Evolutionary conservation across 371 early-diverging fungal species (phyloP).

Genomic region (Phascolomyces articulosus): DNA sequence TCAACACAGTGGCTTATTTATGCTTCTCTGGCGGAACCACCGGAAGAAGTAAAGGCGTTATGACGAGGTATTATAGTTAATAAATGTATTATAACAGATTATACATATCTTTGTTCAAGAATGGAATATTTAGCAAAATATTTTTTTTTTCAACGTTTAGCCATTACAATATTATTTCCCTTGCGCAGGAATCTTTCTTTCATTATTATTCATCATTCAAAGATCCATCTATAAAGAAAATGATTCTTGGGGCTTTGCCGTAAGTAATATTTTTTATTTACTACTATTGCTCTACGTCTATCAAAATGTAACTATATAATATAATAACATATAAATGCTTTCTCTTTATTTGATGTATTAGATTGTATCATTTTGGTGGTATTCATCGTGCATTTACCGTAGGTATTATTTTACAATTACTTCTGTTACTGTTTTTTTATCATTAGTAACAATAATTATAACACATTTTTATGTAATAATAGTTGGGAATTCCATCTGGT

Average conservation of each 20-base stretch:
- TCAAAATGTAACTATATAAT: neutral
- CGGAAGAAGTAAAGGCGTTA: slow-evolving; percentile 24
- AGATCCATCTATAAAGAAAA: no score
- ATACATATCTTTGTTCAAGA: no score
- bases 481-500: neutral
- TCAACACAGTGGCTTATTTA: slow-evolving; percentile 11
- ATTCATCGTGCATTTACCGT: neutral
- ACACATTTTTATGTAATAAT: no score
- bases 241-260: no score
- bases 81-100: no score
- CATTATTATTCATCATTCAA: neutral
- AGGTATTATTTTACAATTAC: neutral
- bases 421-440: no score
- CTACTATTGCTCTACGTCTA: no score
- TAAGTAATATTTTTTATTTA: no score
- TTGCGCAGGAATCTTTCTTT: neutral
- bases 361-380: slow-evolving; percentile 10
- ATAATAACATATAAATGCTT: no score
- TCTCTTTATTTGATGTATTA: no score
- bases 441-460: neutral
- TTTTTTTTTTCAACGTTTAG: neutral
- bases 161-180: slow-evolving; percentile 15
- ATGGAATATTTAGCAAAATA: no score
- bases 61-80: slow-evolving; percentile 12
- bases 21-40: slow-evolving; percentile 25